phyloP scores from a whole-genome alignment of 345 rosid genomes.

The Sisymbrium altissimum region DNA sequence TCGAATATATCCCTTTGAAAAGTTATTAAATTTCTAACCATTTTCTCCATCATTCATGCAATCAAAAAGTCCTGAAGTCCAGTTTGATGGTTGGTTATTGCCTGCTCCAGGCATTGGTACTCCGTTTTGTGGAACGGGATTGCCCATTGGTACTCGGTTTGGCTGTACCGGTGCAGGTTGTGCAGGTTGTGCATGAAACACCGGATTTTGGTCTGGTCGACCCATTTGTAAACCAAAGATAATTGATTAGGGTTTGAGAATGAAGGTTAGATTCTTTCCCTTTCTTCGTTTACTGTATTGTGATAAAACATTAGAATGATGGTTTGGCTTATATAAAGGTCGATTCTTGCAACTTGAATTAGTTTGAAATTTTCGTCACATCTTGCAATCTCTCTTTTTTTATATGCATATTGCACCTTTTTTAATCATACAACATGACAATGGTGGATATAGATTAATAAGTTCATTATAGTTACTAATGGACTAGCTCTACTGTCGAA shows the following conservation, averaged over 20 bases:
- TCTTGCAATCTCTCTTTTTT: background rate
- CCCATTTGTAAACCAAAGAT: conserved; percentile 20
- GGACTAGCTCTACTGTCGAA: background rate
- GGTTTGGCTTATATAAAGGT: conserved; percentile 1
- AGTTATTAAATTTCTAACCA: conserved; percentile 28
- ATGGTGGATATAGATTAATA: background rate
- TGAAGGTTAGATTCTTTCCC: background rate
- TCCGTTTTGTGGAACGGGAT: background rate
- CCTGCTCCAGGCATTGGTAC: background rate
- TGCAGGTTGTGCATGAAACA: conserved; percentile 2
- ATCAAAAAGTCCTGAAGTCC: conserved; percentile 63
- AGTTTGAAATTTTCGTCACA: background rate
- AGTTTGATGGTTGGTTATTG: conserved; percentile 27
- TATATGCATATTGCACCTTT: background rate
- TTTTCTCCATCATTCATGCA: conserved; percentile 65
- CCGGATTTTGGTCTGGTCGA: conserved; percentile 15
- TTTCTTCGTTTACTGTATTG: background rate
- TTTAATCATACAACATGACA: conserved; percentile 1
- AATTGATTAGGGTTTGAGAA: background rate
- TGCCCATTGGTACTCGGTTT: background rate
- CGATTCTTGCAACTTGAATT: background rate
- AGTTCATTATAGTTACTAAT: background rate
- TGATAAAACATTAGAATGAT: background rate
- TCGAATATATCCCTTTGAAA: too few relatives aligned
- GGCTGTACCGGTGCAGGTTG: background rate